These are phyloP conservation scores for Fraxinus velutina DNA, from an alignment of 305 asterid genomes.

Conservation along the genomic window DNA sequence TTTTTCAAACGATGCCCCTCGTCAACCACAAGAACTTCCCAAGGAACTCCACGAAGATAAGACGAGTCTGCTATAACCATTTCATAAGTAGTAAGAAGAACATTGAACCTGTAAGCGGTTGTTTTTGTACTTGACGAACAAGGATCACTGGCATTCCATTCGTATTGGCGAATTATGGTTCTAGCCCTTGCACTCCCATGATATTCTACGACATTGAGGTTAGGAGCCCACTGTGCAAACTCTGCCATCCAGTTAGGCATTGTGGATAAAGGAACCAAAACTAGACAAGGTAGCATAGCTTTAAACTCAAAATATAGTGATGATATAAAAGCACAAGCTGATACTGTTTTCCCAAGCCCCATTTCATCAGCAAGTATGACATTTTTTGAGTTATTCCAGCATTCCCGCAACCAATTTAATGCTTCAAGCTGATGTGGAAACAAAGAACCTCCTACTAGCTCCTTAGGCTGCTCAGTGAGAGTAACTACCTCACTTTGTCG, in stretches of 20 bases:
- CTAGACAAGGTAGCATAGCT: background rate
- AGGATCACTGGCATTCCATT: constrained; percentile 44
- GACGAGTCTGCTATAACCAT: constrained; percentile 55
- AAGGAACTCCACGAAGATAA: background rate
- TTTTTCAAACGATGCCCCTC: constrained; percentile 1
- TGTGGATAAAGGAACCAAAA: background rate
- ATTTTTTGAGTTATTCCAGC: background rate
- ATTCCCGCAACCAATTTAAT: background rate
- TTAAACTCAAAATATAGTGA: background rate
- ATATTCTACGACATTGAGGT: background rate
- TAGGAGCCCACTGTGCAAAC: background rate
- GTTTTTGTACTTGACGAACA: constrained; percentile 44
- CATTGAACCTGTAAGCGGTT: constrained; percentile 73
- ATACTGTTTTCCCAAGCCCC: background rate
- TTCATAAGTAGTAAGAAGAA: constrained; percentile 89
- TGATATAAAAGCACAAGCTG: background rate
- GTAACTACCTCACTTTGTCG: background rate
- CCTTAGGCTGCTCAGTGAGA: background rate
- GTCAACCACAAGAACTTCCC: constrained; percentile 2
- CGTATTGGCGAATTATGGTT: background rate
- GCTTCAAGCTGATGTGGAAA: background rate
- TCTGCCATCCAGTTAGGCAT: background rate
- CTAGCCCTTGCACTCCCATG: background rate
- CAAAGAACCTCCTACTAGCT: background rate
- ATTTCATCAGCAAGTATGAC: background rate